Percentiles rank a stretch among this genome's conserved stretches.
phyloP scores from a whole-genome alignment of 257 asterid genomes.

The Nicotiana tabacum region DNA sequence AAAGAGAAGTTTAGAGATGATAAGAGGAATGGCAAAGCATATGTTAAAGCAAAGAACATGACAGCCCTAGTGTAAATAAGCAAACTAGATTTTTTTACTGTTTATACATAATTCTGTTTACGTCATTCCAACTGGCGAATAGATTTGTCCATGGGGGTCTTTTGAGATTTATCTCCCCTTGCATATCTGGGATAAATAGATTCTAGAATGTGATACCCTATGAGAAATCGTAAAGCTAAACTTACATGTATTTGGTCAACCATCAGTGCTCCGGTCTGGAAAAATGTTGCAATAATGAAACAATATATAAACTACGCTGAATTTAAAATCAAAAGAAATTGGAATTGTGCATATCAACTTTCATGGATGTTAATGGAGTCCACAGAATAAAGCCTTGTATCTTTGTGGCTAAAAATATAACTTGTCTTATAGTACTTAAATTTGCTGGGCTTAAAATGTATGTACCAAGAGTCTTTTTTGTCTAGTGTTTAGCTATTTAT shows the following conservation, averaged over 20 bases:
- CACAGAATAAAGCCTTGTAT: background rate
- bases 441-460: background rate
- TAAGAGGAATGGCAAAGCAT: no score
- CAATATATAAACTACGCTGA: background rate
- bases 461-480: background rate
- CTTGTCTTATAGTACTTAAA: background rate
- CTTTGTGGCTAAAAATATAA: background rate
- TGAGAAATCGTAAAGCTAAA: background rate
- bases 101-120: no score
- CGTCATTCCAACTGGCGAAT: no score
- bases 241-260: background rate
- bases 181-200: no score
- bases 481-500: background rate
- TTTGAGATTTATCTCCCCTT: no score
- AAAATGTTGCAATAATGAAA: background rate
- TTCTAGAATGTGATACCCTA: no score
- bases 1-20: no score
- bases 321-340: no score
- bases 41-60: no score
- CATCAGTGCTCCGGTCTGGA: background rate
- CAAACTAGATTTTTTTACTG: no score
- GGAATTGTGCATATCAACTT: background rate
- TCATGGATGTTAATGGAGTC: background rate
- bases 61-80: no score
- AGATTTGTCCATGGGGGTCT: no score